Base-by-base conservation (phyloP, 768 basidiomycete species). In the Russula foetens region DNA sequence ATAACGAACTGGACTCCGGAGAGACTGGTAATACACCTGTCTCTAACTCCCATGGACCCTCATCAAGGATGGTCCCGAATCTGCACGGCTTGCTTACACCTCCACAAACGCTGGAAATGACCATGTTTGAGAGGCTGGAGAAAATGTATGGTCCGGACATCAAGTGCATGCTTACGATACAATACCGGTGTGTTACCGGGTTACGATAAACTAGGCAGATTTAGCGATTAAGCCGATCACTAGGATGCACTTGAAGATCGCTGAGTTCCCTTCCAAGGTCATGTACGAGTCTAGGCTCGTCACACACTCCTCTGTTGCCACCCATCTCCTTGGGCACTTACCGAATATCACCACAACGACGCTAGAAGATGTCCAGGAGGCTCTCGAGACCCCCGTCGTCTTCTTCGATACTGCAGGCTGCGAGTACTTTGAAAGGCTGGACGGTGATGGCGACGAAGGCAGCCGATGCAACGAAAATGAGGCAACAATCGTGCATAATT, bases 381-480 rank as follows among this genome's bases (percentile, higher is more conserved):
- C 83, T 4, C 74, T 98, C 7, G 81, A 77, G 3, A 88, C 81
- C 0, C 90, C 92, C 0, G 82, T 98, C 2, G 84, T 95, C 2
- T 99, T 98, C 71, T 92, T 91, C 66, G 97, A 99, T 69, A 99
- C 94, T 0, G 84, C 90, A 4, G 93, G 94, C 0, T 94, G 91
- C 66, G 93, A 97, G 70, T 96, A 91, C 68, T 97, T 86, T 67
- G 97, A 98, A 70, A 76, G 91, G 17, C 69, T 84, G 0, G 88
- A 91, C 33, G 86, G 81, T 0, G 86, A 86, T 58, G 77, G 79
- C n/a, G 90, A 92, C 67, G 94, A 96, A 67, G 94, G 93, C 0
- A 95, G 92, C 64, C 81, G 86, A 63, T 88, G 84, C 66, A 99
- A 99, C 67, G 95, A 96, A 74, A 98, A 99, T 68, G 97, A 99